Conservation (phyloP, 2,329 filamentous ascomycete genomes). For the Hymenoscyphus fructigenus region DNA sequence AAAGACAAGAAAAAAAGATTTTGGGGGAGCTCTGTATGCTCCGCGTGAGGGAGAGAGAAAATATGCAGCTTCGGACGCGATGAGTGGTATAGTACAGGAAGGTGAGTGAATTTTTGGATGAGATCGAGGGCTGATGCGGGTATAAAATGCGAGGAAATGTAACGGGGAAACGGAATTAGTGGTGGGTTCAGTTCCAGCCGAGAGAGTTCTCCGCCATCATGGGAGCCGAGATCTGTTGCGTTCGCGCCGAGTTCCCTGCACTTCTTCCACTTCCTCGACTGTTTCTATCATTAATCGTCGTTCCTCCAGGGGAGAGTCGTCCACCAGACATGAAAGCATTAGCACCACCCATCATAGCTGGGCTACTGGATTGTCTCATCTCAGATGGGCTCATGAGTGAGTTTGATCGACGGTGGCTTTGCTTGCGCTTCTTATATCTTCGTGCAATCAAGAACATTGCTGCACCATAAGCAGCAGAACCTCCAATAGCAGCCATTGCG, state of each 20-base stretch:
- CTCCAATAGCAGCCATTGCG: constrained; percentile 61
- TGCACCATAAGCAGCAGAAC: constrained; percentile 69
- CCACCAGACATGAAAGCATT: constrained; percentile 42
- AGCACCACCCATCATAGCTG: constrained; percentile 50
- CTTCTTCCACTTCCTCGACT: constrained; percentile 57
- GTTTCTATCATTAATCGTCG: constrained; percentile 39
- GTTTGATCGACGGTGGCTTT: constrained; percentile 60
- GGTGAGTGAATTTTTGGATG: background rate
- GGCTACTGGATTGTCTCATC: constrained; percentile 45
- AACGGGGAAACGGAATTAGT: constrained; percentile 8
- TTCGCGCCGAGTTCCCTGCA: constrained; percentile 48
- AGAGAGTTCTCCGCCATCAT: constrained; percentile 77
- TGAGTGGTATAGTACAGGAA: constrained; percentile 31
- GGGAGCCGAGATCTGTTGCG: constrained; percentile 69
- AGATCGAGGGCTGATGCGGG: constrained; percentile 23
- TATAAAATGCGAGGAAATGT: constrained; percentile 24
- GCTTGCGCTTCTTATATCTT: constrained; percentile 65
- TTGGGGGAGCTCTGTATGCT: constrained; percentile 23
- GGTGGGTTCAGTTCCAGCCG: constrained; percentile 64
- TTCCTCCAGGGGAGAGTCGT: constrained; percentile 38
- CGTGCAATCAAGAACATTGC: constrained; percentile 76
- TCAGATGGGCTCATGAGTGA: constrained; percentile 54
- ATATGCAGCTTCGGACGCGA: constrained; percentile 17
- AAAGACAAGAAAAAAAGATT: constrained; percentile 29
- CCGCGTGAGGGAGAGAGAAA: constrained; percentile 17